These are phyloP conservation scores for Lepiota venenata DNA, from an alignment of 768 basidiomycete genomes.

Conservation along the genomic window DNA sequence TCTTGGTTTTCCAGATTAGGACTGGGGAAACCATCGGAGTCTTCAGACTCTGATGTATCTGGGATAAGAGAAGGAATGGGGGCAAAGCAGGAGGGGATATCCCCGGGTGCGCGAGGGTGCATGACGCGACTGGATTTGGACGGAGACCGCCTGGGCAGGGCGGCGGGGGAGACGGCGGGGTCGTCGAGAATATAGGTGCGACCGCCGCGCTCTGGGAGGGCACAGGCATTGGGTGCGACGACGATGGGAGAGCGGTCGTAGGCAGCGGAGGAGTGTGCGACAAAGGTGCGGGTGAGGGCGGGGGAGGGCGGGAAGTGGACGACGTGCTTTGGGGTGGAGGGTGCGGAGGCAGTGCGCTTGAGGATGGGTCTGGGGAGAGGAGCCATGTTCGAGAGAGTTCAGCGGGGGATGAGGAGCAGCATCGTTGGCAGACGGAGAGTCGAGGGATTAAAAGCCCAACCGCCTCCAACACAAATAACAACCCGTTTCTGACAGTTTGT, in stretches of 20 bases:
- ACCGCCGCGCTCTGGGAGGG: conserved; percentile 75
- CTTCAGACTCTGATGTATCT: conserved; percentile 63
- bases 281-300: conserved; percentile 44
- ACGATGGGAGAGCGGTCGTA: conserved; percentile 84
- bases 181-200: conserved; percentile 59
- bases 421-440: not conserved
- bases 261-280: conserved; percentile 51
- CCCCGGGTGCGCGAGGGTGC: conserved; percentile 8
- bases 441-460: conserved; percentile 1
- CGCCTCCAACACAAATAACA: not conserved
- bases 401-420: conserved; percentile 2
- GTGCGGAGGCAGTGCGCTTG: conserved; percentile 38
- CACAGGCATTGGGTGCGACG: conserved; percentile 68
- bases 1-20: conserved; percentile 26
- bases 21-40: conserved; percentile 51
- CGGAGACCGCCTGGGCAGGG: conserved; percentile 21
- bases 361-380: conserved; percentile 51
- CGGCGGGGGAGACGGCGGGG: conserved; percentile 35
- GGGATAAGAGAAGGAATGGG: conserved; percentile 49
- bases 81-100: conserved; percentile 17
- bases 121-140: conserved; percentile 6
- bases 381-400: conserved; percentile 21
- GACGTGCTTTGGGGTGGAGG: conserved; percentile 24
- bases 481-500: too few relatives aligned
- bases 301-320: conserved; percentile 56